A percentile compares a stretch with the other conserved stretches of the same genome.
Conservation (phyloP, 1,284 basidiomycete species). For the Nidula niveotomentosa region DNA sequence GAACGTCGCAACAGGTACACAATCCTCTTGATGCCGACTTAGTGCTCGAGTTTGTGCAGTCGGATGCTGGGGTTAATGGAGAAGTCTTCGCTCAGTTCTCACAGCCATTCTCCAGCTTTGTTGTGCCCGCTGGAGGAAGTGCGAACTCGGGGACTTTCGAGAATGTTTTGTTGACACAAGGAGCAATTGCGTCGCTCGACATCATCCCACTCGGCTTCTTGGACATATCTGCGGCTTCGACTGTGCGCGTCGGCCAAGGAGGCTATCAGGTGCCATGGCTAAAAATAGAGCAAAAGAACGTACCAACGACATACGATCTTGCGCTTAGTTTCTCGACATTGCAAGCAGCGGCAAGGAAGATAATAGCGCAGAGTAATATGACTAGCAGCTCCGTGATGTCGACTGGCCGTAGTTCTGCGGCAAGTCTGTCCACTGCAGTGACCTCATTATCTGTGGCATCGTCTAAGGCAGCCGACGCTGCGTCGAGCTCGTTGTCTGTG, state of each 20-base stretch:
- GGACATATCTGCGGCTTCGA: constrained; percentile 50
- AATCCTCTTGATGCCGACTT: constrained; percentile 62
- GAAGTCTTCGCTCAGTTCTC: constrained; percentile 57
- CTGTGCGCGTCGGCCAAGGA: constrained; percentile 44
- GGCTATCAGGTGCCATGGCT: constrained; percentile 63
- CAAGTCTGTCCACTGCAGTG: no score
- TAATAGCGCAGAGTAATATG: constrained; percentile 9
- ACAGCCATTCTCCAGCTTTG: constrained; percentile 50
- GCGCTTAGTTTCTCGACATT: constrained; percentile 12
- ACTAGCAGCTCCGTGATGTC: no score
- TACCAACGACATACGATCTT: constrained; percentile 44
- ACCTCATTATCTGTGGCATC: no score
- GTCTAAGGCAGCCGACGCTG: no score
- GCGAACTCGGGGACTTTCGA: constrained; percentile 55
- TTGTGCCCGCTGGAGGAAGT: constrained; percentile 54
- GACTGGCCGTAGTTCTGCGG: no score
- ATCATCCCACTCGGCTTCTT: constrained; percentile 55
- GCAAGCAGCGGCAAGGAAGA: constrained; percentile 12
- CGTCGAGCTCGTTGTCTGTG: no score
- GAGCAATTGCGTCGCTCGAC: constrained; percentile 48
- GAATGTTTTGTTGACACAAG: constrained; percentile 58
- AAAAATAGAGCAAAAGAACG: constrained; percentile 43
- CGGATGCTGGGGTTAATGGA: constrained; percentile 51
- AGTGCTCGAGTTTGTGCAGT: constrained; percentile 54
- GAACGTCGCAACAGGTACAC: constrained; percentile 30